Base-by-base conservation (phyloP, 805 yeast genomes). In the Osmozyma mogii region DNA sequence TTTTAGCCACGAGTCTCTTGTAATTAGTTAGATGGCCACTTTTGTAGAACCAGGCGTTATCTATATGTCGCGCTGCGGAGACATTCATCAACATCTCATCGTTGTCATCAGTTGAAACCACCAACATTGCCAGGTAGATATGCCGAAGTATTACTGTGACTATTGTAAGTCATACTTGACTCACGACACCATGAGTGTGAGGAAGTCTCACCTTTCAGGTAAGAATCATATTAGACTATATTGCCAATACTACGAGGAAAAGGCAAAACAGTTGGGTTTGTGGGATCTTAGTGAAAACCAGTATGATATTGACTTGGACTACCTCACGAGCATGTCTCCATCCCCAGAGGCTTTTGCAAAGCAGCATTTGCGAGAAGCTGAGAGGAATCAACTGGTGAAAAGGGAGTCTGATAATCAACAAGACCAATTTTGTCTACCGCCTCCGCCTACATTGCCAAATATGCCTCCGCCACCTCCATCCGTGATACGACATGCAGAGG, bases 121-220 rank as follows among this genome's bases (percentile, higher is more conserved):
- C 21, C n/a, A 13, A 8, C 7, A 6, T n/a, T 21, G 12, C 6
- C 6, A 7, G 6, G 12, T 6, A n/a, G 24, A n/a, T 10, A 76
- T 79, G 87, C 79, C 76, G 3, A 70, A 78, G 39, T 82, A 78
- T 52, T 81, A 78, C 56, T 85, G 95, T 54, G 92, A 81, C 43
- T 85, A 84, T 50, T 85, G 95, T 51, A 75, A 75, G 47, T 74
- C 85, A 12, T 79, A 80, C 44, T 59, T 87, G 34, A 85, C 95
- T 1, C 95, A 85, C 50, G 95, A 84, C 54, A 80, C 92, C n/a
- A 62, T 75, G 44, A 80, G 92, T 57, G 95, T 85, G 31, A 58
- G 95, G 14, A 78, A 80, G 46, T 76, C 85, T 24, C 96, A 85
- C 54, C 52, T 82, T 24, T 60, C 69, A 22, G 96, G 96, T 7